Conservation (phyloP, 176 grass and related monocot species). For the Panicum miliaceum region DNA sequence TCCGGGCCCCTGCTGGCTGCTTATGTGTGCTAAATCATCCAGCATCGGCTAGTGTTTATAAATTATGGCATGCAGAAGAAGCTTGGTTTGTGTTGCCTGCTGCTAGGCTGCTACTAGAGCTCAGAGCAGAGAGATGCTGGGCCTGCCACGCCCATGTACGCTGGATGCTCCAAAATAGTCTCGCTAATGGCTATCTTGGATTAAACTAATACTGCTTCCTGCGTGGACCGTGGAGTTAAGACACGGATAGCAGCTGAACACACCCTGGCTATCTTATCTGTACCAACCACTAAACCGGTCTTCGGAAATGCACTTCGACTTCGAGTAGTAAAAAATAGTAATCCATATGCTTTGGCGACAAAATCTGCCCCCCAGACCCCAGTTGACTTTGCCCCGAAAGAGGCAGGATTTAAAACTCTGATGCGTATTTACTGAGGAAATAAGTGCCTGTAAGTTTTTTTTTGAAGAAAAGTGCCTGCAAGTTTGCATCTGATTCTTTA, state of each 20-base stretch:
- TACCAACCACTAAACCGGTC: slow-evolving; percentile 19
- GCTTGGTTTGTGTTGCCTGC: slow-evolving; percentile 25
- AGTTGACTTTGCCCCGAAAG: background rate
- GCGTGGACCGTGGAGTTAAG: slow-evolving; percentile 6
- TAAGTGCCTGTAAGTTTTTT: background rate
- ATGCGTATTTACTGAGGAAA: background rate
- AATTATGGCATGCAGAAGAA: slow-evolving; percentile 2
- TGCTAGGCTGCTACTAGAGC: background rate
- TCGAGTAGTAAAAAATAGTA: background rate
- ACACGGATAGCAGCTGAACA: slow-evolving; percentile 40
- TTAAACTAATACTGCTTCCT: slow-evolving; percentile 8
- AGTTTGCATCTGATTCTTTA: background rate
- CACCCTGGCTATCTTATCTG: slow-evolving; percentile 36
- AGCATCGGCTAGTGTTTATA: slow-evolving; percentile 1
- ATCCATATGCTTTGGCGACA: background rate
- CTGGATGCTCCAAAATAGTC: slow-evolving; percentile 17
- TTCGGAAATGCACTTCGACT: slow-evolving; percentile 7
- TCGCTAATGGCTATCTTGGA: background rate
- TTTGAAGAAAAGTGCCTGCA: slow-evolving; percentile 2
- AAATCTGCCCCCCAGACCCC: background rate
- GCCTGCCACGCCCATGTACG: background rate
- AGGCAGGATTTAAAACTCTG: background rate
- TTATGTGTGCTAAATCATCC: slow-evolving; percentile 27
- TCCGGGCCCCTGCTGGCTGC: slow-evolving; percentile 42
- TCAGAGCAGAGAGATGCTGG: slow-evolving; percentile 24